Evolutionary conservation across 495 filamentous ascomycete genomes (phyloP).

Genomic region (Lepidopterella palustris): DNA sequence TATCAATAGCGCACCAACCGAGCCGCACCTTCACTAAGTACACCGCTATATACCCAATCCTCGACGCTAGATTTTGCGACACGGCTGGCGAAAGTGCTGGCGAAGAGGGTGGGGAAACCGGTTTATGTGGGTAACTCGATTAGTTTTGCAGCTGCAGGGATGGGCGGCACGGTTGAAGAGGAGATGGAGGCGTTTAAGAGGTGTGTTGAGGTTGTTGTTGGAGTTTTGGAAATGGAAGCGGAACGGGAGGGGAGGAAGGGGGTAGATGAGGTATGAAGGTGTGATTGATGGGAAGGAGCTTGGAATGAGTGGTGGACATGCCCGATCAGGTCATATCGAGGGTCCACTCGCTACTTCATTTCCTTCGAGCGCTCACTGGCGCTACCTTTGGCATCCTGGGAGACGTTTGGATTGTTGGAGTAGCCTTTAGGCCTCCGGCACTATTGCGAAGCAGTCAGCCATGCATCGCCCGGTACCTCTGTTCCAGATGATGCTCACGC

Average conservation of each 20-base stretch:
- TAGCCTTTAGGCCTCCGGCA: slow-evolving; percentile 15
- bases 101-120: slow-evolving; percentile 58
- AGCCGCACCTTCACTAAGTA: slow-evolving; percentile 59
- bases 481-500: slow-evolving; percentile 30
- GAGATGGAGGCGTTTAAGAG: slow-evolving; percentile 82
- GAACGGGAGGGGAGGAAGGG: not conserved
- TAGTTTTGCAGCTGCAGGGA: slow-evolving; percentile 56
- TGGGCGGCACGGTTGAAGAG: slow-evolving; percentile 78
- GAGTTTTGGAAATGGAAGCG: slow-evolving; percentile 43
- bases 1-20: slow-evolving; percentile 47
- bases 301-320: not conserved
- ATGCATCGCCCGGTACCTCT: not conserved
- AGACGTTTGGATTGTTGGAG: slow-evolving; percentile 44
- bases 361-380: slow-evolving; percentile 34
- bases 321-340: too few relatives aligned
- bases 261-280: not conserved
- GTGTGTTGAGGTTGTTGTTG: slow-evolving; percentile 62
- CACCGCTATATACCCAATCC: slow-evolving; percentile 67
- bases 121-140: slow-evolving; percentile 81
- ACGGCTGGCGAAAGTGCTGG: slow-evolving; percentile 74
- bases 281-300: not conserved
- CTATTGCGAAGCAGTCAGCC: not conserved
- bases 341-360: slow-evolving; percentile 4
- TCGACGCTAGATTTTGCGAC: slow-evolving; percentile 79
- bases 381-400: slow-evolving; percentile 43